These are phyloP conservation scores for Penicillium crystallinum DNA, from an alignment of 495 filamentous ascomycete genomes.

Conservation along the genomic window DNA sequence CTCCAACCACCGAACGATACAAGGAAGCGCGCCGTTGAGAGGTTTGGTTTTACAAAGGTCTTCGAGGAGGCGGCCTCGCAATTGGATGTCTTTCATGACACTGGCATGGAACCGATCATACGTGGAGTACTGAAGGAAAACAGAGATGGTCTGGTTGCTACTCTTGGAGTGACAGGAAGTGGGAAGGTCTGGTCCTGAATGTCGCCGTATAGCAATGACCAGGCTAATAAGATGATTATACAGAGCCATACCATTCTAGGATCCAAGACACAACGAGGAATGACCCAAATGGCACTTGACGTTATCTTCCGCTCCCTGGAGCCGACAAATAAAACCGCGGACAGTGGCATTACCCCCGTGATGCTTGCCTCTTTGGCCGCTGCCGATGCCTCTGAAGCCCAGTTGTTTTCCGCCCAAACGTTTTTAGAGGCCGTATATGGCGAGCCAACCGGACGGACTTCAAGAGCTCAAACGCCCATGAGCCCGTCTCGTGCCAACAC, in stretches of 20 bases:
- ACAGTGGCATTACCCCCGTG: conserved; percentile 52
- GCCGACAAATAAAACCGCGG: conserved; percentile 55
- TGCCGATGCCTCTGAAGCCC: conserved; percentile 77
- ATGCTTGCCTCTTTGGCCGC: conserved; percentile 66
- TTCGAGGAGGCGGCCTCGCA: conserved; percentile 84
- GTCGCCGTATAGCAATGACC: neutral
- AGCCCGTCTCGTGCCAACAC: conserved; percentile 48
- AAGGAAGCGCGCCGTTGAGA: conserved; percentile 81
- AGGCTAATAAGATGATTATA: conserved; percentile 15
- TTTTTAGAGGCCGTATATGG: conserved; percentile 79
- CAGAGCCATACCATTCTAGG: conserved; percentile 97
- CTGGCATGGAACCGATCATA: conserved; percentile 66
- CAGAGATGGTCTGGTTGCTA: conserved; percentile 85
- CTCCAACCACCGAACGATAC: conserved; percentile 75
- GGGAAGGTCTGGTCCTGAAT: conserved; percentile 65
- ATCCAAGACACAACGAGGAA: conserved; percentile 74
- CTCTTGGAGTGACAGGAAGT: conserved; percentile 89
- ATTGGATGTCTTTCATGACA: conserved; percentile 81
- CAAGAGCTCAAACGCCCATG: conserved; percentile 78
- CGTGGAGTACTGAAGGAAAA: conserved; percentile 75
- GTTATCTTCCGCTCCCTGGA: conserved; percentile 77
- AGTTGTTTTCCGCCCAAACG: conserved; percentile 66
- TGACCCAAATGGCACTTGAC: conserved; percentile 89
- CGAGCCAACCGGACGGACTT: conserved; percentile 57
- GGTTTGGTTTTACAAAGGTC: conserved; percentile 89